A percentile compares a stretch with the other conserved stretches of the same genome.
These are phyloP conservation scores for Beta lomatogona DNA, from an alignment of 179 eudicot species.

Conservation along the genomic window DNA sequence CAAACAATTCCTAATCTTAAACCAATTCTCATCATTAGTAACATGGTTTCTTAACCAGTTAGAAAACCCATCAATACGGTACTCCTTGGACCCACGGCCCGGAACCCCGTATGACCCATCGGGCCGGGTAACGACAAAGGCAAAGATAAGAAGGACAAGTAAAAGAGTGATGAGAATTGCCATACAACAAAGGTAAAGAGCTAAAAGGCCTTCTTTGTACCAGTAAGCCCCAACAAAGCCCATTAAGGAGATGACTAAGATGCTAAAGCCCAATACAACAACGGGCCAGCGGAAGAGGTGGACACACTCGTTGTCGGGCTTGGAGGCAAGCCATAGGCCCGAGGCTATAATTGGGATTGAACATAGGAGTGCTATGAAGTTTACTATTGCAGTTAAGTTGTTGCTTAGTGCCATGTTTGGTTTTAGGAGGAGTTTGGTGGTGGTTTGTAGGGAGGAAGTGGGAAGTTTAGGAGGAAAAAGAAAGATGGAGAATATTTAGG, in stretches of 20 bases:
- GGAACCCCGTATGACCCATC: conserved; percentile 57
- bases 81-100: conserved; percentile 60
- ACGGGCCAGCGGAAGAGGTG: conserved; percentile 85
- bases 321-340: conserved; percentile 88
- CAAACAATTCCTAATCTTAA: conserved; percentile 72
- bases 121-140: conserved; percentile 78
- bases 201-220: conserved; percentile 73
- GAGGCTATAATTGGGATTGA: conserved; percentile 88
- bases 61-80: conserved; percentile 70
- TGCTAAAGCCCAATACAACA: conserved; percentile 55
- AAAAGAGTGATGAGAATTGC: conserved; percentile 64
- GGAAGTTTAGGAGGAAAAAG: neutral
- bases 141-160: conserved; percentile 68
- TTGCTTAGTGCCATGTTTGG: conserved; percentile 71
- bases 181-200: conserved; percentile 73
- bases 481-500: neutral
- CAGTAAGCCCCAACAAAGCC: conserved; percentile 90
- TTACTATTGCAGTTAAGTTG: conserved; percentile 80
- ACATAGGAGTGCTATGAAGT: conserved; percentile 76
- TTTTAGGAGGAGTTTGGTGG: neutral
- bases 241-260: conserved; percentile 61
- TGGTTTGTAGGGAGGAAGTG: neutral
- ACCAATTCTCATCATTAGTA: conserved; percentile 57
- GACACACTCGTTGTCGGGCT: conserved; percentile 89
- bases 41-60: conserved; percentile 71